Evolutionary conservation across 495 filamentous ascomycete species (phyloP).

Genomic region (Jackrogersella multiformis): DNA sequence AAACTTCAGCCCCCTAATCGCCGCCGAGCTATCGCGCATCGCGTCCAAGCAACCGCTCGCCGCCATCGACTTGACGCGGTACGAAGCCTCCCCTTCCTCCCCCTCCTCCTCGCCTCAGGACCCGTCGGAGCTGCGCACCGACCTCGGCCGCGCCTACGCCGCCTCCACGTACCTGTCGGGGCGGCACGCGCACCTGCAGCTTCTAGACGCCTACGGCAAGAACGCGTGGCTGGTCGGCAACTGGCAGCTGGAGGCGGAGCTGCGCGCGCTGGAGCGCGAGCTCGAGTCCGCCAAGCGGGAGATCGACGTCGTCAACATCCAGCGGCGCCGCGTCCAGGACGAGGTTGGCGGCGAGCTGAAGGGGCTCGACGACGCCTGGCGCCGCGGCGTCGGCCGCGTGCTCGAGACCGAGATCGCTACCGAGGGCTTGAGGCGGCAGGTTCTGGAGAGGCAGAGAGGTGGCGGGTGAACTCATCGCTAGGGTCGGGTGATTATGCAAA

Average conservation of each 20-base stretch:
- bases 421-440: constrained; percentile 67
- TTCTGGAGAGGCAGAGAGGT: constrained; percentile 47
- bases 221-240: constrained; percentile 93
- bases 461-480: constrained; percentile 16
- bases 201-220: constrained; percentile 83
- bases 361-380: constrained; percentile 77
- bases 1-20: constrained; percentile 68
- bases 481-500: not conserved
- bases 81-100: constrained; percentile 66
- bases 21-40: constrained; percentile 64
- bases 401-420: constrained; percentile 80
- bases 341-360: constrained; percentile 71
- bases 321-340: constrained; percentile 75
- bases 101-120: constrained; percentile 28
- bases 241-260: constrained; percentile 74
- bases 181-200: constrained; percentile 72
- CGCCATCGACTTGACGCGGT: constrained; percentile 82
- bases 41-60: constrained; percentile 52
- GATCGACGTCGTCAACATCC: constrained; percentile 74
- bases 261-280: constrained; percentile 79
- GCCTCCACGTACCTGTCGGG: constrained; percentile 70
- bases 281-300: constrained; percentile 70
- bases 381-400: constrained; percentile 71
- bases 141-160: constrained; percentile 64
- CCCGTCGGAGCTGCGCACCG: constrained; percentile 37